Evolutionary conservation across 2,329 filamentous ascomycete species (phyloP), one percentile per base, ranked within the genome.

Genomic region (Ophiobolus disseminans): DNA sequence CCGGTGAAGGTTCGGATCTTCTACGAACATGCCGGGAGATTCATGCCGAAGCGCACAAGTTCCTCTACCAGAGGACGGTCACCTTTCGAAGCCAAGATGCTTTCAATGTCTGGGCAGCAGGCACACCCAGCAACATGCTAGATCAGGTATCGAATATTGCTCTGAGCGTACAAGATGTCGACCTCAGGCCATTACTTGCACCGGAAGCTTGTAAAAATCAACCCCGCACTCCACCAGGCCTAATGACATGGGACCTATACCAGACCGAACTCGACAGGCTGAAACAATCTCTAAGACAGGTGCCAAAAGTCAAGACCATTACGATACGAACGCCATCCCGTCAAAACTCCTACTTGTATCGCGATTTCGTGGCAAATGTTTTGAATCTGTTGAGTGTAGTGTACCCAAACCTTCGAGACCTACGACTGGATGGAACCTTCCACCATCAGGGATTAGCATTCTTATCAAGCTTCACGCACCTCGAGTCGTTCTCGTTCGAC

Each of bases 21-120:
- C 50, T 72, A 9, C 50, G 25, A 19, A 54, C 55, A 8, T 72
- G 68, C 32, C 65, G 50, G 20, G 55, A 69, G 19, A 57, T 72
- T 19, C 50, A 64, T 16, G 31, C 25, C 6, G 65, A 72, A 48
- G 58, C 68, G 7, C 58, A 53, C 2, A 63, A 66, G 10, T 64
- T 69, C 19, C 51, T 72, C 10, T 72, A 64, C 38, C 62, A 69
- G 32, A 52, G 65, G 44, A 58, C 62, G 2, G 21, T 70, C n/a
- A 38, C 31, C 8, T 66, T 73, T 51, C 36, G 43, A 10, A 53
- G 60, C 11, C 65, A 69, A 47, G 28, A 46, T 2, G 50, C 30
- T 5, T 48, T 71, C 5, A 54, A 54, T 25, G 11, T 48, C 10
- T 72, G 68, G 68, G 32, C 70, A n/a, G 30, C 46, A 8, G 17